Conservation (phyloP, 371 early-diverging fungal species). For the Coemansia sp. region DNA sequence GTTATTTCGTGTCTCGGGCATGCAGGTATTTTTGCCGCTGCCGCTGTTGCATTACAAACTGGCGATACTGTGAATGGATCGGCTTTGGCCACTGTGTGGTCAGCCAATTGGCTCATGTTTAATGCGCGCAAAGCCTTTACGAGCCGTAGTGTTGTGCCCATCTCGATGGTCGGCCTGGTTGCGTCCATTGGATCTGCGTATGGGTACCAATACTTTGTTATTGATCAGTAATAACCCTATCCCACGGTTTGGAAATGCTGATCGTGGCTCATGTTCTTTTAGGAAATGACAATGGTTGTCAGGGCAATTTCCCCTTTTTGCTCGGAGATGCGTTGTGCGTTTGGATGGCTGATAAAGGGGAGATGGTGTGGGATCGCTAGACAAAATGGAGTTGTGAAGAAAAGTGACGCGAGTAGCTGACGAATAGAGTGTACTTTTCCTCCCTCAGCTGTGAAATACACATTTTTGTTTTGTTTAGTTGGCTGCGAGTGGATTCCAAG, state of each 20-base stretch:
- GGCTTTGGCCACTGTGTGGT: conserved; percentile 36
- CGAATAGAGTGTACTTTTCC: too few species aligned
- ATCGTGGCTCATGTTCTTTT: not conserved
- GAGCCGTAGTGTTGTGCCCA: conserved; percentile 8
- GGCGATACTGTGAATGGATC: conserved; percentile 40
- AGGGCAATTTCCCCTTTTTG: not conserved
- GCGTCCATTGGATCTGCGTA: conserved; percentile 29
- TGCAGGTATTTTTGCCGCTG: conserved; percentile 28
- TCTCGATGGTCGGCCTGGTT: conserved; percentile 19
- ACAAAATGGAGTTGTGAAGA: too few species aligned
- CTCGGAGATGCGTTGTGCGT: too few species aligned
- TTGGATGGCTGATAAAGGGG: too few species aligned
- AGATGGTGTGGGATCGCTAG: too few species aligned
- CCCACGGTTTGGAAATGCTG: not conserved
- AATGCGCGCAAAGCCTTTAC: conserved; percentile 38
- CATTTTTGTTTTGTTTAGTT: not conserved
- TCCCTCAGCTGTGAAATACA: not conserved
- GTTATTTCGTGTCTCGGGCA: conserved; percentile 39
- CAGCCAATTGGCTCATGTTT: conserved; percentile 43
- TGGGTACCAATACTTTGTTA: conserved; percentile 21
- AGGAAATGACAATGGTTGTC: not conserved
- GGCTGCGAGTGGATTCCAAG: not conserved
- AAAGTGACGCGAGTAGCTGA: too few species aligned
- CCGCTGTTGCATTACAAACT: conserved; percentile 31
- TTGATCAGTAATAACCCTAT: conserved; percentile 1